Conservation (phyloP, 805 yeast species). For the Saturnispora kantuleensis region DNA sequence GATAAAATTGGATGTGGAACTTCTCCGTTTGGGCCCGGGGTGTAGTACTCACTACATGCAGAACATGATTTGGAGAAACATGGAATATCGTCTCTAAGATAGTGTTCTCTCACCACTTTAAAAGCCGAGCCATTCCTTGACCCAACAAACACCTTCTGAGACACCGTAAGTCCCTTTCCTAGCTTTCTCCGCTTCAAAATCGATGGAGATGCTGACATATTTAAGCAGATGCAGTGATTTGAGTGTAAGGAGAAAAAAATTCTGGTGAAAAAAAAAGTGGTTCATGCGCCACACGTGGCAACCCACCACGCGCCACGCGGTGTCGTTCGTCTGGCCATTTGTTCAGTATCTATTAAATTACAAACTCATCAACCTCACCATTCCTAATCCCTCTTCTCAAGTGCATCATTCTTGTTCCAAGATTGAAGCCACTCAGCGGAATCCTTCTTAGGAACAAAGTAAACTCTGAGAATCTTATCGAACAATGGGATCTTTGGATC, state of each 20-base stretch:
- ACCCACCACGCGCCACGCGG: neutral
- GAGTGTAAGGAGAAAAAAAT: neutral
- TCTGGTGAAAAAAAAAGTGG: neutral
- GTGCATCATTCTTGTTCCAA: constrained; percentile 56
- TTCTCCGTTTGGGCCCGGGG: constrained; percentile 59
- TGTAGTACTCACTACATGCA: constrained; percentile 44
- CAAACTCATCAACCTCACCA: neutral
- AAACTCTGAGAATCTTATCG: constrained; percentile 62
- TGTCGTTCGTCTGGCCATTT: neutral
- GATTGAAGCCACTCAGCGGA: constrained; percentile 52
- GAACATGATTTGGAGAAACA: constrained; percentile 70
- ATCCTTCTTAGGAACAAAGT: constrained; percentile 67
- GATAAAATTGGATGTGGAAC: constrained; percentile 60
- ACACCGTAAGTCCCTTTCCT: constrained; percentile 49
- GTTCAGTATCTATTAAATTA: constrained; percentile 1
- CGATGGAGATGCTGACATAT: neutral
- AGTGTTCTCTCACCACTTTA: constrained; percentile 90
- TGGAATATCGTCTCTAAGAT: constrained; percentile 84
- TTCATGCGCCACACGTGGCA: neutral
- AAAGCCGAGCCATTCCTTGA: constrained; percentile 85
- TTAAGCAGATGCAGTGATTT: neutral
- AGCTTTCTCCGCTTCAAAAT: constrained; percentile 32
- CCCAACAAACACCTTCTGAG: constrained; percentile 85
- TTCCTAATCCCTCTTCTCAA: constrained; percentile 32
- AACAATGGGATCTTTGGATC: constrained; percentile 65